These are phyloP conservation scores for Colletotrichum horii DNA, from an alignment of 2,329 filamentous ascomycete species.

Conservation along the genomic window DNA sequence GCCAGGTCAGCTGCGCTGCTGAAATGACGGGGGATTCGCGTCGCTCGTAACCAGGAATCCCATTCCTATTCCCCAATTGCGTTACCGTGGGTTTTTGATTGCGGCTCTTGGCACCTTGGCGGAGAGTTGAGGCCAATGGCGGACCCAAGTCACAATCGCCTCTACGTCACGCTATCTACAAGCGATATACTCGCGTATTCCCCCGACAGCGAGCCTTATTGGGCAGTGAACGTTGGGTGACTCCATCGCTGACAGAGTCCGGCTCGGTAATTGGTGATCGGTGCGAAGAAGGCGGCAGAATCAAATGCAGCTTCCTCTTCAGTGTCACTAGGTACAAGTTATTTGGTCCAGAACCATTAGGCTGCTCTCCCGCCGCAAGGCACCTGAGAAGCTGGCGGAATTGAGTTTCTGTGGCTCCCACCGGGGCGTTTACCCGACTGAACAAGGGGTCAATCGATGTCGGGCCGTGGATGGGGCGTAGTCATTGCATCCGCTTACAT, in stretches of 20 bases:
- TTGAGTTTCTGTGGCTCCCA: background rate
- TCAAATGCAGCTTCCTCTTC: background rate
- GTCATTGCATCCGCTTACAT: background rate
- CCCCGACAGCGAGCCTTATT: background rate
- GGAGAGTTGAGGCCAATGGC: background rate
- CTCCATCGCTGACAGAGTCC: background rate
- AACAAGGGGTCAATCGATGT: background rate
- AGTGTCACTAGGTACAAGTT: background rate
- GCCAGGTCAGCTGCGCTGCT: background rate
- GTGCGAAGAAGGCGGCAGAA: background rate
- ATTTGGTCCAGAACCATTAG: background rate
- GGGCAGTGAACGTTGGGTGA: background rate
- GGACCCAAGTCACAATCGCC: background rate
- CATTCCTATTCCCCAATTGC: conserved; percentile 9
- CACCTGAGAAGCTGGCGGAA: background rate
- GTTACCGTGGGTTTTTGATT: conserved; percentile 8
- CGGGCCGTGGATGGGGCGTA: background rate
- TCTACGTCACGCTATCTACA: background rate
- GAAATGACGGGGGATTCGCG: background rate
- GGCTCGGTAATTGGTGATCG: background rate
- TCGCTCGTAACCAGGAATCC: background rate
- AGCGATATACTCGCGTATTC: background rate
- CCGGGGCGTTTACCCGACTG: background rate
- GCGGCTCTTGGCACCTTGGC: conserved; percentile 14
- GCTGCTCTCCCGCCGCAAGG: background rate